Conservation (phyloP, 2,329 filamentous ascomycete genomes). For the Sporothrix pseudoabietina region DNA sequence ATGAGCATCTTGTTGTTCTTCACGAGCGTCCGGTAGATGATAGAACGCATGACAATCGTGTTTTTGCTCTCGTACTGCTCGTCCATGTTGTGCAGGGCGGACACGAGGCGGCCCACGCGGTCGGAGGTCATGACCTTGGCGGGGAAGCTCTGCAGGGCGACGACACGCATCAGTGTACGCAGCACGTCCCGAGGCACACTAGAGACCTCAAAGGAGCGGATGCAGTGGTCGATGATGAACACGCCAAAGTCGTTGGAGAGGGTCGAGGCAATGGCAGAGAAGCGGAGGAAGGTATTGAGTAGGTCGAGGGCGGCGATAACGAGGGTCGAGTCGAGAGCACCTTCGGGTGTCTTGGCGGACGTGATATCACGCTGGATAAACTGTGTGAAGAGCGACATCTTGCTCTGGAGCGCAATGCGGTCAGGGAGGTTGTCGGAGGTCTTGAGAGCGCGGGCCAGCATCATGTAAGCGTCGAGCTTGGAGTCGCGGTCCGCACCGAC, state of each 20-base stretch:
- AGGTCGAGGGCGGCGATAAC: conserved; percentile 77
- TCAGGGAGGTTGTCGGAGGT: conserved; percentile 82
- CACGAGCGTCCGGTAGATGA: conserved; percentile 73
- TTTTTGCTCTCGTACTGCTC: conserved; percentile 73
- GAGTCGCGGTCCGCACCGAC: conserved; percentile 71
- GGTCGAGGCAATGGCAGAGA: conserved; percentile 67
- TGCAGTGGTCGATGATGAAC: conserved; percentile 79
- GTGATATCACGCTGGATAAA: conserved; percentile 83
- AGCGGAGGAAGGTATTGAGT: conserved; percentile 74
- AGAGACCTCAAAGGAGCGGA: conserved; percentile 69
- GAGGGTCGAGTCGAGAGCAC: conserved; percentile 66
- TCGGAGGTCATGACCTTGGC: conserved; percentile 71
- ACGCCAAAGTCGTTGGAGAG: conserved; percentile 76
- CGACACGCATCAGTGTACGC: conserved; percentile 76
- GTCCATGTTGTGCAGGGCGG: conserved; percentile 71
- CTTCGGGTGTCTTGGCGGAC: conserved; percentile 56
- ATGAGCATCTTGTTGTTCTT: conserved; percentile 72
- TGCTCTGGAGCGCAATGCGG: conserved; percentile 68
- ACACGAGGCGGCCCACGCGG: conserved; percentile 70
- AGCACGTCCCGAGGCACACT: conserved; percentile 73
- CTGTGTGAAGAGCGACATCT: conserved; percentile 74
- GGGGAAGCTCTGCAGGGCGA: conserved; percentile 79
- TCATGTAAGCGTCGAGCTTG: conserved; percentile 83
- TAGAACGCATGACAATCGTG: conserved; percentile 73
- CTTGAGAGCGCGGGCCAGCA: conserved; percentile 73